phyloP scores from a whole-genome alignment of 2,329 filamentous ascomycete species.

The Stemphylium beticola region DNA sequence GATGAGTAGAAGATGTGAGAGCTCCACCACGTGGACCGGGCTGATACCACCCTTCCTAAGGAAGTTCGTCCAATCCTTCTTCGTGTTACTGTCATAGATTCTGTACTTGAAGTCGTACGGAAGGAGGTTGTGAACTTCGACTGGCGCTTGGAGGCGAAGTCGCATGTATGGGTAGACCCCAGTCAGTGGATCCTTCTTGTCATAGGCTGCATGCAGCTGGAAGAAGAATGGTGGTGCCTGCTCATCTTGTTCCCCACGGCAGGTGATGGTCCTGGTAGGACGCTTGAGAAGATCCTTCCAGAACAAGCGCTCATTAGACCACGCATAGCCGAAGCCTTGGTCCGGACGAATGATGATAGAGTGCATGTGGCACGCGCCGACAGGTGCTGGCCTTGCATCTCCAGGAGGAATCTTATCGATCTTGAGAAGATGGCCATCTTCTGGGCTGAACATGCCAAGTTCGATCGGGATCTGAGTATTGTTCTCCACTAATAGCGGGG shows the following conservation, averaged over 20 bases:
- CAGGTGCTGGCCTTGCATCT: constrained; percentile 85
- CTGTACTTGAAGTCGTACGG: constrained; percentile 99
- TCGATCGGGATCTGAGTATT: constrained; percentile 96
- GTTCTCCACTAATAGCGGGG: constrained; percentile 90
- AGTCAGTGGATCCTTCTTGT: constrained; percentile 81
- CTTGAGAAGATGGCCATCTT: constrained; percentile 89
- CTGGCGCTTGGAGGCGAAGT: constrained; percentile 86
- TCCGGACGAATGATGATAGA: constrained; percentile 87
- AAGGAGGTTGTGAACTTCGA: constrained; percentile 91
- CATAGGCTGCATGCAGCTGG: constrained; percentile 86
- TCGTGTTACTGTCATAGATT: constrained; percentile 98
- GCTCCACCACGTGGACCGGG: constrained; percentile 94
- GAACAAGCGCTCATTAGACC: constrained; percentile 88
- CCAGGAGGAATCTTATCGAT: constrained; percentile 97
- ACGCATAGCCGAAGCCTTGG: constrained; percentile 94
- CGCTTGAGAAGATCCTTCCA: constrained; percentile 90
- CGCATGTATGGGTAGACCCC: constrained; percentile 94
- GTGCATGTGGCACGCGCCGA: constrained; percentile 90
- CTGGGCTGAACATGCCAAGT: constrained; percentile 84
- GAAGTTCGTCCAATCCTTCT: constrained; percentile 99
- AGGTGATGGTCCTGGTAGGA: constrained; percentile 86
- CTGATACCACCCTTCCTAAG: constrained; percentile 94
- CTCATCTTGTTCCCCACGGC: constrained; percentile 83
- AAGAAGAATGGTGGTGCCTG: constrained; percentile 88
- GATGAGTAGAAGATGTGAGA: constrained; percentile 89